Evolutionary conservation across 1,284 basidiomycete species (phyloP), one percentile per base, ranked within the genome.

Genomic region (Ceratobasidium sp.): DNA sequence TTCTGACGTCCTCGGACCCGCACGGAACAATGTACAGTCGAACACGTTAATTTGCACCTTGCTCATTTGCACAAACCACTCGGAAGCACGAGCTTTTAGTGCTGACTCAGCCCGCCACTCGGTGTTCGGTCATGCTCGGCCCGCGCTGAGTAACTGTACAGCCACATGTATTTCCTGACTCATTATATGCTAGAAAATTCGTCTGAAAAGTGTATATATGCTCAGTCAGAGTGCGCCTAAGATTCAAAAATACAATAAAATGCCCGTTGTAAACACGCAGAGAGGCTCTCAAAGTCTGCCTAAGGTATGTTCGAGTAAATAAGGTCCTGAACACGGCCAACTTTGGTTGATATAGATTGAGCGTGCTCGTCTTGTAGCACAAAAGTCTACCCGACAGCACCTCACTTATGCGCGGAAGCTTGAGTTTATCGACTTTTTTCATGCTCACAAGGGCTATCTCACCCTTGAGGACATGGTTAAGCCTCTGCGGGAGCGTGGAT

Each of bases 131-230:
- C n/a, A 20, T 46, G 15, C 33, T 26, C 20, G 20, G 18, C 2
- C 26, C 49, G 28, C 9, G 49, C 67, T 53, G 33, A 51, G 49
- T 53, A 9, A 55, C 40, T 15, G 15, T 12, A 39, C 51, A 51
- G 67, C 67, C 67, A 69, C 67, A 46, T 33, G 7, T 49, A 55
- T 23, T 55, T 7, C 42, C 55, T n/a, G 20, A 20, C 71, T 73
- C 71, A 63, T 51, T 53, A 39, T 63, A 73, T 73, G 58, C 71
- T 73, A 49, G 58, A 73, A 73, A 28, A 73, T 73, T 73, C 58
- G 60, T 13, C 15, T 33, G 18, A 51, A 63, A 1, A 15, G 20
- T 63, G 40, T 46, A 73, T 73, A 73, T 63, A 73, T 46, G 20
- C 42, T n/a, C 20, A 26, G 23, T 44, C 6, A 39, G 13, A 23